Conservation (phyloP, 2,329 filamentous ascomycete species). For the Pseudocercospora eumusae region DNA sequence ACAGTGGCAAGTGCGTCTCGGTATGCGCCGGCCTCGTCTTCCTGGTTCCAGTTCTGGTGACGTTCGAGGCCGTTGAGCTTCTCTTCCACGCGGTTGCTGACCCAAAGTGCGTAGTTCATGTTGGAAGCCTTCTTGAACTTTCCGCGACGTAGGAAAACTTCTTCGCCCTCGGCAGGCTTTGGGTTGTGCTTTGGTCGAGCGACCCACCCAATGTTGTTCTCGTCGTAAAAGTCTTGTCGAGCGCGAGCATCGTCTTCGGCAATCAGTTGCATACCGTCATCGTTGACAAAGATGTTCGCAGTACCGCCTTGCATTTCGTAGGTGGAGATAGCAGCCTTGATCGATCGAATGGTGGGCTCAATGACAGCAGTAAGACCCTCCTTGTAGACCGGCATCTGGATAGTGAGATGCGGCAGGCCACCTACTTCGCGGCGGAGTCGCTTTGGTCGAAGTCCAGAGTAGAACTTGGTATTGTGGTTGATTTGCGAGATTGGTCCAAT, state of each 20-base stretch:
- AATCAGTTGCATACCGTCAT: slow-evolving; percentile 67
- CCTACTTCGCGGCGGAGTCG: slow-evolving; percentile 42
- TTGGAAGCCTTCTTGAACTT: slow-evolving; percentile 75
- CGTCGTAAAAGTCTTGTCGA: slow-evolving; percentile 53
- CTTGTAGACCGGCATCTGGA: slow-evolving; percentile 48
- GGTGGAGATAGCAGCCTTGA: slow-evolving; percentile 51
- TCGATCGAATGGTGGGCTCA: slow-evolving; percentile 42
- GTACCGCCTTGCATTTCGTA: slow-evolving; percentile 61
- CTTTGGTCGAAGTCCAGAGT: slow-evolving; percentile 46
- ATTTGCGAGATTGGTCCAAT: slow-evolving; percentile 50
- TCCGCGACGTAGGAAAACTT: slow-evolving; percentile 57
- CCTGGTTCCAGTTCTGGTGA: slow-evolving; percentile 64
- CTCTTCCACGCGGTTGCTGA: slow-evolving; percentile 68
- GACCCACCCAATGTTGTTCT: slow-evolving; percentile 54
- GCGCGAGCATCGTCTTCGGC: slow-evolving; percentile 48
- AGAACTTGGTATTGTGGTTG: slow-evolving; percentile 50
- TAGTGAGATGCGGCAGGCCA: slow-evolving; percentile 58
- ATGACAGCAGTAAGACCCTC: slow-evolving; percentile 45
- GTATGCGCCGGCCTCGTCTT: slow-evolving; percentile 68
- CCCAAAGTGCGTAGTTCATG: slow-evolving; percentile 69
- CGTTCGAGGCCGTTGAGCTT: slow-evolving; percentile 62
- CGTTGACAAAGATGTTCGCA: slow-evolving; percentile 68
- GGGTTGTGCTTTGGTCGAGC: slow-evolving; percentile 54
- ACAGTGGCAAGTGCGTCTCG: slow-evolving; percentile 64
- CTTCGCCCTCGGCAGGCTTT: slow-evolving; percentile 52